Conservation (phyloP, 164 flowering plant genomes). For the Magnolia kwangsiensis region DNA sequence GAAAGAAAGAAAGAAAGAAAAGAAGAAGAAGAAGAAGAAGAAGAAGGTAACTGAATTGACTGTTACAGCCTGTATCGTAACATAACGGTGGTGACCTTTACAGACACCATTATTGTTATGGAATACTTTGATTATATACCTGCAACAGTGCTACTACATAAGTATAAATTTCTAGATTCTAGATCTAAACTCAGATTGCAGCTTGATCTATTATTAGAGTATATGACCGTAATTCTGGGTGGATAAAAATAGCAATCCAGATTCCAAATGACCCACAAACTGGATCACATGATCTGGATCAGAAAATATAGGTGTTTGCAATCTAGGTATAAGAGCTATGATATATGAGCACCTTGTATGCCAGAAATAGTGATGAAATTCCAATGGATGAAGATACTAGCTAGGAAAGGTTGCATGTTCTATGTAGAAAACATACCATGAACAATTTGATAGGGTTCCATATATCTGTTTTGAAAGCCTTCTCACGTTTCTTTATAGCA, state of each 20-base stretch:
- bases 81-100: no score
- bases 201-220: background rate
- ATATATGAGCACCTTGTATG: background rate
- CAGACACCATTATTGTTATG: no score
- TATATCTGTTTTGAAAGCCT: slow-evolving; percentile 41
- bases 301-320: background rate
- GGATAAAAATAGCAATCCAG: background rate
- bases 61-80: no score
- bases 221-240: background rate
- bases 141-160: background rate
- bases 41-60: no score
- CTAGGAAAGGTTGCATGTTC: background rate
- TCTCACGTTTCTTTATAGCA: slow-evolving; percentile 51
- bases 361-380: background rate
- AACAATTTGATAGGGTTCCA: slow-evolving; percentile 30
- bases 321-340: background rate
- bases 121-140: no score
- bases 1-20: no score
- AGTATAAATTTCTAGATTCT: background rate
- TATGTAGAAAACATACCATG: slow-evolving; percentile 34
- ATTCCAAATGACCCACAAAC: background rate
- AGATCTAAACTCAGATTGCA: background rate
- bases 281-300: background rate
- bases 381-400: background rate
- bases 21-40: no score